Conservation (phyloP, 768 basidiomycete species). For the Suillus ampliporus region DNA sequence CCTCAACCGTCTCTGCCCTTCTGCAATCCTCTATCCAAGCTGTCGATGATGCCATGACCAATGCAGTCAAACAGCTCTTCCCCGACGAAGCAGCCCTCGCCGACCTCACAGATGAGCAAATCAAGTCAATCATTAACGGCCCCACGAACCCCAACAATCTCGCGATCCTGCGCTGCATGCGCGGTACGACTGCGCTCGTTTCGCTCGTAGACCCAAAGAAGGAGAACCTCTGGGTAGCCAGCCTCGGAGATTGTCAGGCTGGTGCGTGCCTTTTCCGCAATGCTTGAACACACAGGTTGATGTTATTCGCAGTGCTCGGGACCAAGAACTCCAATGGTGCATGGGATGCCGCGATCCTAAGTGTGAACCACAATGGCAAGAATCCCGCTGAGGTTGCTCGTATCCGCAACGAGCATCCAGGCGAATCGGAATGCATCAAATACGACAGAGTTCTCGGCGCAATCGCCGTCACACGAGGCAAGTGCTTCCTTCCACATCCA, state of each 20-base stretch:
- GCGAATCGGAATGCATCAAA: slow-evolving; percentile 46
- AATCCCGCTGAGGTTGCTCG: slow-evolving; percentile 47
- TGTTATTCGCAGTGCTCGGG: slow-evolving; percentile 45
- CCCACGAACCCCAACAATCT: slow-evolving; percentile 32
- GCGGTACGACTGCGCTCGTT: slow-evolving; percentile 56
- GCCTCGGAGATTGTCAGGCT: slow-evolving; percentile 61
- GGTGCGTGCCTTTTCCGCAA: slow-evolving; percentile 37
- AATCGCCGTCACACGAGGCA: slow-evolving; percentile 62
- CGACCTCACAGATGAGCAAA: slow-evolving; percentile 44
- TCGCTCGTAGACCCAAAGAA: slow-evolving; percentile 49
- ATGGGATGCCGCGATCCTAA: slow-evolving; percentile 50
- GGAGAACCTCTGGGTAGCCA: slow-evolving; percentile 59
- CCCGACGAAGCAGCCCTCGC: slow-evolving; percentile 40
- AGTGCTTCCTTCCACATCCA: slow-evolving; percentile 15
- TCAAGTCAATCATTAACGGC: slow-evolving; percentile 50
- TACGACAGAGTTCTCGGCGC: slow-evolving; percentile 56
- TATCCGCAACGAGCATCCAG: slow-evolving; percentile 53
- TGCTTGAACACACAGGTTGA: neutral
- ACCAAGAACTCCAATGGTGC: slow-evolving; percentile 34
- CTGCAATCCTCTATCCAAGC: slow-evolving; percentile 42
- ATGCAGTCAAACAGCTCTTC: slow-evolving; percentile 47
- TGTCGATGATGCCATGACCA: slow-evolving; percentile 45
- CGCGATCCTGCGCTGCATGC: slow-evolving; percentile 51
- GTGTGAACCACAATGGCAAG: slow-evolving; percentile 56
- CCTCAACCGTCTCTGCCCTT: slow-evolving; percentile 34